These are phyloP conservation scores for Plasmodium blacklocki DNA, from an alignment of 169 alveolate genomes.

Conservation along the genomic window DNA sequence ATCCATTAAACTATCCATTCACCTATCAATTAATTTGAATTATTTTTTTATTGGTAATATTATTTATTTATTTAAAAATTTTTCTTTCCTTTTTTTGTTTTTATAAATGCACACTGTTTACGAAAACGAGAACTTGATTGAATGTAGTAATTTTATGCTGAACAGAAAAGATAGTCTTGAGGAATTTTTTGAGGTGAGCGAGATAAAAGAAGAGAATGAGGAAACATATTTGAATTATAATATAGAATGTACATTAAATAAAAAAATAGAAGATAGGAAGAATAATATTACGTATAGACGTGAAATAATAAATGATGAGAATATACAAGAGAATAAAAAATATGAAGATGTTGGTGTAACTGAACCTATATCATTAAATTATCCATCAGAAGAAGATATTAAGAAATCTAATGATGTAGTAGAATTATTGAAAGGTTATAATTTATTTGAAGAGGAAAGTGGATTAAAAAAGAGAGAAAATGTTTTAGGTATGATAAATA, in stretches of 20 bases:
- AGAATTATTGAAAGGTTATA: slow-evolving; percentile 83
- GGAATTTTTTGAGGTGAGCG: slow-evolving; percentile 43
- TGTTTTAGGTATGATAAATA: slow-evolving; percentile 91
- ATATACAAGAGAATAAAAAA: slow-evolving; percentile 31
- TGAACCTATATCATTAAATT: slow-evolving; percentile 81
- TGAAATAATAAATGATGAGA: slow-evolving; percentile 9
- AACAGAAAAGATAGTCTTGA: slow-evolving; percentile 32
- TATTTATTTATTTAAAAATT: not conserved
- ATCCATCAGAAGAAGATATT: slow-evolving; percentile 88
- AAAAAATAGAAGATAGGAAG: slow-evolving; percentile 38
- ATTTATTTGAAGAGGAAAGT: slow-evolving; percentile 92
- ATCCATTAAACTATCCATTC: too few species aligned
- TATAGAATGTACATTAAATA: slow-evolving; percentile 50
- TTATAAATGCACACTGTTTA: slow-evolving; percentile 63
- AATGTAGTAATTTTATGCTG: slow-evolving; percentile 49
- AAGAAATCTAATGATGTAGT: slow-evolving; percentile 86
- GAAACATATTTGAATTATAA: slow-evolving; percentile 46
- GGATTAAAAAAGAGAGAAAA: slow-evolving; percentile 91
- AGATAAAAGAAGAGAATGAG: slow-evolving; percentile 59
- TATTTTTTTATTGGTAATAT: too few species aligned
- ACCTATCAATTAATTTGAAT: too few species aligned
- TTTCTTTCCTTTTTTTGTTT: not conserved
- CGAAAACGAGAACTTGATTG: slow-evolving; percentile 53
- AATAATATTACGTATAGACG: not conserved
- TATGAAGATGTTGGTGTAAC: slow-evolving; percentile 80